Percentiles rank a stretch among this genome's conserved stretches.
Evolutionary conservation across 306 rosid species (phyloP).

Genomic region (Rosa lucieae): DNA sequence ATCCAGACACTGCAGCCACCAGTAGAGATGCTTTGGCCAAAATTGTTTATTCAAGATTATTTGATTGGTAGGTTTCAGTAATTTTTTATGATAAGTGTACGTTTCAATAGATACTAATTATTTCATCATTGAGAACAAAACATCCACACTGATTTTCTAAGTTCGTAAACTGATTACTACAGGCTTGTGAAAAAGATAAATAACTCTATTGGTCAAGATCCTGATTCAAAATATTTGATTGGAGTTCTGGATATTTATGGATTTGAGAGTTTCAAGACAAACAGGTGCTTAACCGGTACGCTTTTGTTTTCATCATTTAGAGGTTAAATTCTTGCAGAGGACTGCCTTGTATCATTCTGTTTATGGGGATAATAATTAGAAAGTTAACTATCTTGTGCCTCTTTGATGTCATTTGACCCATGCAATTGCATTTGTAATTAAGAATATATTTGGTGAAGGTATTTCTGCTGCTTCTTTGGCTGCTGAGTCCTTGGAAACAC

Average conservation of each 20-base stretch:
- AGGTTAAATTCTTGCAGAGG: constrained; percentile 31
- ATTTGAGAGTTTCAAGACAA: constrained; percentile 99
- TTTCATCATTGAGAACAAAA: constrained; percentile 3
- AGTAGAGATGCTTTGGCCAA: constrained; percentile 93
- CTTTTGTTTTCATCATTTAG: constrained; percentile 51
- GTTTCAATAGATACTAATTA: not conserved
- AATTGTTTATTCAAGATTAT: constrained; percentile 80
- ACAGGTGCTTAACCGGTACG: constrained; percentile 86
- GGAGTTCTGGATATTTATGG: constrained; percentile 99
- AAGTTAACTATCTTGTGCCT: constrained; percentile 10
- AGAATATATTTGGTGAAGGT: not conserved
- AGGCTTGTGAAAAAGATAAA: constrained; percentile 94
- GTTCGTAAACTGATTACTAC: constrained; percentile 29
- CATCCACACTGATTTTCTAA: not conserved
- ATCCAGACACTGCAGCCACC: constrained; percentile 67
- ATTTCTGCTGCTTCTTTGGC: not conserved
- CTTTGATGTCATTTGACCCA: constrained; percentile 16
- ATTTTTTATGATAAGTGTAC: not conserved
- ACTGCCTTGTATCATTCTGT: constrained; percentile 19
- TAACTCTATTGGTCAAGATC: constrained; percentile 93
- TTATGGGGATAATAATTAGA: constrained; percentile 20
- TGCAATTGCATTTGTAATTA: constrained; percentile 6
- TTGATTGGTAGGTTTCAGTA: constrained; percentile 68
- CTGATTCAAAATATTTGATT: constrained; percentile 66
- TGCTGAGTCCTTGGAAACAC: not conserved